Percentiles rank a stretch among this genome's conserved stretches.
Conservation (phyloP, 1,284 basidiomycete genomes). For the Puccinia horiana region DNA sequence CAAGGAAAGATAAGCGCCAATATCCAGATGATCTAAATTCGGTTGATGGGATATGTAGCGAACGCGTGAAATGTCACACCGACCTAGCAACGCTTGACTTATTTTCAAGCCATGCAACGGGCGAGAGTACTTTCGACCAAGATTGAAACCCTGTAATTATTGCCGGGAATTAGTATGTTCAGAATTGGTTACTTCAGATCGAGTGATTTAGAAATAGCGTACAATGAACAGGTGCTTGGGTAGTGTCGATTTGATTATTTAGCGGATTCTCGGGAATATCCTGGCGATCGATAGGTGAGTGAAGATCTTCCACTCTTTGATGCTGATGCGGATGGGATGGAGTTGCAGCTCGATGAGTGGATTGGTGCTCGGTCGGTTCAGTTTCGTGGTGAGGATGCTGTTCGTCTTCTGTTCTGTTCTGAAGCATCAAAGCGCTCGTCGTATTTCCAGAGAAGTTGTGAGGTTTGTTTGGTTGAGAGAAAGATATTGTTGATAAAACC, state of each 20-base stretch:
- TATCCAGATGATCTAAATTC: background rate
- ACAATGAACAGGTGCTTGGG: background rate
- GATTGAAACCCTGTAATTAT: constrained; percentile 9
- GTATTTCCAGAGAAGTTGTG: background rate
- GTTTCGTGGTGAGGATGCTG: background rate
- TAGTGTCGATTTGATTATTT: background rate
- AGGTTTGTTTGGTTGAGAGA: background rate
- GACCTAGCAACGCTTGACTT: constrained; percentile 46
- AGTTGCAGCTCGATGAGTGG: background rate
- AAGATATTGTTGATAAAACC: background rate
- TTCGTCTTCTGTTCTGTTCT: background rate
- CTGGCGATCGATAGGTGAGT: background rate
- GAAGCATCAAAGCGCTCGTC: background rate
- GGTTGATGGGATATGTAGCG: background rate
- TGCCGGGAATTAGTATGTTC: background rate
- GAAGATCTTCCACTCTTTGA: background rate
- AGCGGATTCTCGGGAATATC: background rate
- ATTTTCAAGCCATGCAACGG: constrained; percentile 39
- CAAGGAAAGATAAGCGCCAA: background rate
- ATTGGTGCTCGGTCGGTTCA: background rate
- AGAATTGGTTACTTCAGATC: background rate
- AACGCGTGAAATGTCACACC: background rate
- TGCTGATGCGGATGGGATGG: background rate
- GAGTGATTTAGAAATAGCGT: background rate
- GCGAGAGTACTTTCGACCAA: constrained; percentile 17